Evolutionary conservation across 2,329 filamentous ascomycete genomes (phyloP).

Genomic region (Mycosphaerelloides madeirae): DNA sequence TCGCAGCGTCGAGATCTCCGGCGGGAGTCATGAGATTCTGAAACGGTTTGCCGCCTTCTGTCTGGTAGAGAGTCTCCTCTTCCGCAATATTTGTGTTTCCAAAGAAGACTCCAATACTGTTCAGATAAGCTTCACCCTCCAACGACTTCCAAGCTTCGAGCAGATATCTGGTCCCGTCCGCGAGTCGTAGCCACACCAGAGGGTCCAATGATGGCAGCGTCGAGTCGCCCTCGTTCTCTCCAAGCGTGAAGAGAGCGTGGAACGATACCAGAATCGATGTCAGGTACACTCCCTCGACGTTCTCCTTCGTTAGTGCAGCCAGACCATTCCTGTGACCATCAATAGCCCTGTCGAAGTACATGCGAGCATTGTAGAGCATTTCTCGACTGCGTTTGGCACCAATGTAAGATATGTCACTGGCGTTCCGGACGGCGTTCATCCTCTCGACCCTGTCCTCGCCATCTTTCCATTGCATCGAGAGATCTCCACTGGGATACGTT

Average conservation of each 20-base stretch:
- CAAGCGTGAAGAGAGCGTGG: constrained; percentile 22
- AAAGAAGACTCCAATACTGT: constrained; percentile 18
- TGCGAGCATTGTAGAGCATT: constrained; percentile 20
- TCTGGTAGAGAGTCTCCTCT: constrained; percentile 20
- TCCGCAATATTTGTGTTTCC: constrained; percentile 17
- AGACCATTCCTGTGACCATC: constrained; percentile 21
- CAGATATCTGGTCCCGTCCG: constrained; percentile 20
- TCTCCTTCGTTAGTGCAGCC: constrained; percentile 14
- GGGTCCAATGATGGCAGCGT: constrained; percentile 18
- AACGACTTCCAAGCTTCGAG: constrained; percentile 14
- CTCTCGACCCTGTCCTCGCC: constrained; percentile 3
- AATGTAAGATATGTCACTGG: constrained; percentile 4
- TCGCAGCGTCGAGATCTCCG: constrained; percentile 18
- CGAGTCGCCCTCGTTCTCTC: constrained; percentile 17
- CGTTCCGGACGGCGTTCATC: constrained; percentile 1
- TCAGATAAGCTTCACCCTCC: constrained; percentile 14
- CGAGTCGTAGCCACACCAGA: constrained; percentile 21
- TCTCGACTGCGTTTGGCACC: constrained; percentile 14
- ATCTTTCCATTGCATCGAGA: constrained; percentile 2
- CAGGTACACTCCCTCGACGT: constrained; percentile 21
- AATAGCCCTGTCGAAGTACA: constrained; percentile 25
- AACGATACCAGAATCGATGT: constrained; percentile 22
- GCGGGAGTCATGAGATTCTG: constrained; percentile 19
- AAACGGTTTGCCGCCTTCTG: constrained; percentile 22
- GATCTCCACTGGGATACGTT: neutral